phyloP scores from a whole-genome alignment of 2,329 filamentous ascomycete genomes.

The Penicillium thymicola region DNA sequence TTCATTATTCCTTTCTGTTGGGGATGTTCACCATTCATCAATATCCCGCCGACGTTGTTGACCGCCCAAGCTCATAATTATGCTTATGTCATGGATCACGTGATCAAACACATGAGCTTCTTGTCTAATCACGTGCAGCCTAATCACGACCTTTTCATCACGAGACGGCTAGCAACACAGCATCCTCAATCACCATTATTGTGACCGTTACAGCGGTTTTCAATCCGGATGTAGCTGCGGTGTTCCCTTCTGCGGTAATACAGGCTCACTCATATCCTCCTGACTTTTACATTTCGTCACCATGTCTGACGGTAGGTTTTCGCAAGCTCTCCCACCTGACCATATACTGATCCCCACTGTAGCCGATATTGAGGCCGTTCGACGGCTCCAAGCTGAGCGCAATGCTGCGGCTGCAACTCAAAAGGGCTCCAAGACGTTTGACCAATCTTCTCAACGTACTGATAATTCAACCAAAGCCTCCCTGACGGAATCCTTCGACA shows the following conservation, averaged over 20 bases:
- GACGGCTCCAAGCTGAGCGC: constrained; percentile 87
- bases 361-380: constrained; percentile 84
- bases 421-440: constrained; percentile 77
- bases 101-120: not conserved
- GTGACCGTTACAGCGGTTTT: constrained; percentile 30
- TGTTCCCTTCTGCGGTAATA: constrained; percentile 28
- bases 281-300: constrained; percentile 24
- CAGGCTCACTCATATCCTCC: constrained; percentile 25
- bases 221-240: constrained; percentile 37
- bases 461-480: constrained; percentile 86
- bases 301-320: constrained; percentile 46
- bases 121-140: not conserved
- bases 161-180: constrained; percentile 20
- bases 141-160: constrained; percentile 22
- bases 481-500: constrained; percentile 82
- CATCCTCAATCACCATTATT: constrained; percentile 22
- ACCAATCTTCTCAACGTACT: constrained; percentile 74
- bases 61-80: not conserved
- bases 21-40: not conserved
- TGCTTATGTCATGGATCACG: not conserved
- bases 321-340: constrained; percentile 10
- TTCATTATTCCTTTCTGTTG: not conserved
- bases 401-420: constrained; percentile 74
- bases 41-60: not conserved
- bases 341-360: constrained; percentile 24